Conservation (phyloP, 2,329 filamentous ascomycete genomes). For the Penicillium concentricum region DNA sequence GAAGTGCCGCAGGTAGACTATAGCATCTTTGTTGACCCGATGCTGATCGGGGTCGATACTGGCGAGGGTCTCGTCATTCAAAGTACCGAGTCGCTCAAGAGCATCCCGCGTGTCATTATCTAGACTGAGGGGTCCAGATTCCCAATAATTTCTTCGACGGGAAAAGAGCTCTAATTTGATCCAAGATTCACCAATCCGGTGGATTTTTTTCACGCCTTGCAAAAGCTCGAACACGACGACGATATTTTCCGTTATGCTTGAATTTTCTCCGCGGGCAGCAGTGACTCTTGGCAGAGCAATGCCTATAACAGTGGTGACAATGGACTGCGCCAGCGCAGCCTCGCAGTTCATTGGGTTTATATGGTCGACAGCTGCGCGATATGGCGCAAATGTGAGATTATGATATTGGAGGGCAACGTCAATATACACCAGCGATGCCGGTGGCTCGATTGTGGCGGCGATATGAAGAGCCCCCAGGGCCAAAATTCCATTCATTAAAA, state of each 20-base stretch:
- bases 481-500: constrained; percentile 44
- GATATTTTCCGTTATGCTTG: constrained; percentile 38
- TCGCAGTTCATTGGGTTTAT: constrained; percentile 39
- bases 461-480: constrained; percentile 43
- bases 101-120: constrained; percentile 29
- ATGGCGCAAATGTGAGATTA: constrained; percentile 35
- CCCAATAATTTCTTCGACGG: constrained; percentile 47
- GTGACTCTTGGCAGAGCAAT: constrained; percentile 38
- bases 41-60: constrained; percentile 27
- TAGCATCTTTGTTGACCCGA: constrained; percentile 31
- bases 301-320: constrained; percentile 37
- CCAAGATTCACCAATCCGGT: constrained; percentile 31
- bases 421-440: constrained; percentile 35
- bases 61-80: constrained; percentile 32
- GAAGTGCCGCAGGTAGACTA: constrained; percentile 29
- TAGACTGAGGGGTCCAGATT: constrained; percentile 28
- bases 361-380: constrained; percentile 35
- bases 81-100: constrained; percentile 25
- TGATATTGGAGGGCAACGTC: constrained; percentile 40
- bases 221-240: constrained; percentile 37
- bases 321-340: constrained; percentile 38
- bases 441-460: constrained; percentile 31
- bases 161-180: constrained; percentile 56
- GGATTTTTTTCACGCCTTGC: constrained; percentile 37
- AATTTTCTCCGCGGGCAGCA: constrained; percentile 27